Evolutionary conservation across 306 rosid genomes (phyloP).

Genomic region (Trifolium pratense): DNA sequence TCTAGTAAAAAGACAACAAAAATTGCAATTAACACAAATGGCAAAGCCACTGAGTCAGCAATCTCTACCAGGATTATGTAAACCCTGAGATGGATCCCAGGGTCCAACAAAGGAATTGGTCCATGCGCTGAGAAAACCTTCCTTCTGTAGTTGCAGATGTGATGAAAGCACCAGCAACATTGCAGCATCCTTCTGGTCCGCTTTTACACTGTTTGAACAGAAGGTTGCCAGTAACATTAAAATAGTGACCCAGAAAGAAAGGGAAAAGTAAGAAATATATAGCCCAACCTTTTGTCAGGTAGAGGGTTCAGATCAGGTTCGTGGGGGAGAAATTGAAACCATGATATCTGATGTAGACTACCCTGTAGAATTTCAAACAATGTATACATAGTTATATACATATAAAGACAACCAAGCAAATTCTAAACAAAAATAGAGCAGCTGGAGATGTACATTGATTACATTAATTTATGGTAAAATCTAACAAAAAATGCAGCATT

Average conservation of each 20-base stretch:
- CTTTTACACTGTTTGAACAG: conserved; percentile 61
- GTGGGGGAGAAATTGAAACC: conserved; percentile 95
- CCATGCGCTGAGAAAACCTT: conserved; percentile 88
- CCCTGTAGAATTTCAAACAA: conserved; percentile 61
- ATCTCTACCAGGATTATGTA: conserved; percentile 93
- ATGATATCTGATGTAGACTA: conserved; percentile 82
- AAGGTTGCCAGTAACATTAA: conserved; percentile 24
- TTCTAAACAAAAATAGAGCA: conserved; percentile 15
- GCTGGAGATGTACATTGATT: conserved; percentile 17
- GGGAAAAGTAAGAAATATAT: conserved; percentile 14
- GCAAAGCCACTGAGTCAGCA: conserved; percentile 38
- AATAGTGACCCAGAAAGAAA: conserved; percentile 15
- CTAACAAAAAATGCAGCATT: conserved; percentile 27
- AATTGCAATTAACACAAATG: conserved; percentile 30
- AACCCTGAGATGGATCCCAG: conserved; percentile 99
- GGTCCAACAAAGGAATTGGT: conserved; percentile 99
- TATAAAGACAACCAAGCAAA: conserved; percentile 20
- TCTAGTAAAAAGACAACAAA: conserved; percentile 11
- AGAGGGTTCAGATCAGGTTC: conserved; percentile 78
- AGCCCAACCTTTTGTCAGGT: conserved; percentile 76
- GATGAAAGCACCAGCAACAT: conserved; percentile 77
- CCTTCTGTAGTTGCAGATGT: conserved; percentile 91
- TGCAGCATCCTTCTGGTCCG: conserved; percentile 87
- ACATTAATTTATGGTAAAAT: conserved; percentile 34
- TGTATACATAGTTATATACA: conserved; percentile 16